Percentiles rank a stretch among this genome's conserved stretches.
These are phyloP conservation scores for Suillus brevipes DNA, from an alignment of 768 basidiomycete species.

Conservation along the genomic window DNA sequence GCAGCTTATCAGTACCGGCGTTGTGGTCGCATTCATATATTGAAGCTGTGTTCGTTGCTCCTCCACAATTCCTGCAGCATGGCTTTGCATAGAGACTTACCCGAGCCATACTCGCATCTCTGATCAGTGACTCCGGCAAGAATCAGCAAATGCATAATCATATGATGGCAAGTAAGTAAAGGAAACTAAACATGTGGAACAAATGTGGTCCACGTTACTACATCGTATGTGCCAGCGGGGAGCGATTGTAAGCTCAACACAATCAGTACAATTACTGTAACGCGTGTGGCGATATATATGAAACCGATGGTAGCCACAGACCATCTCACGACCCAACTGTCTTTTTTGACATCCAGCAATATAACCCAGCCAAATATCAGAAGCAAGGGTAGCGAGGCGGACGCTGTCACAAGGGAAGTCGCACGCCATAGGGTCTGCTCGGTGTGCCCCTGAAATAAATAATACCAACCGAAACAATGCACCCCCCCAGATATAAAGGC, in stretches of 20 bases:
- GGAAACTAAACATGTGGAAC: conserved; percentile 9
- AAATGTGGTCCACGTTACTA: conserved; percentile 18
- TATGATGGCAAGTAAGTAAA: neutral
- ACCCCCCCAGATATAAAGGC: neutral
- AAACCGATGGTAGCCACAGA: neutral
- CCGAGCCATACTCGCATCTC: too few species aligned
- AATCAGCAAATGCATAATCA: neutral
- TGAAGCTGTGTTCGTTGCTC: neutral
- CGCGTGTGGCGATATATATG: conserved; percentile 16
- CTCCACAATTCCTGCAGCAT: too few species aligned
- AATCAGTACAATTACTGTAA: conserved; percentile 11
- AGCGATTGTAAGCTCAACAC: conserved; percentile 14
- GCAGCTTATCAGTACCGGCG: neutral
- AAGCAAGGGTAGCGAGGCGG: neutral
- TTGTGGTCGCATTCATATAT: neutral
- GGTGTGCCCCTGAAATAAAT: neutral
- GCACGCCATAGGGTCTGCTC: neutral
- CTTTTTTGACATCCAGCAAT: fast-evolving
- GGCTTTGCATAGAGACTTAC: too few species aligned
- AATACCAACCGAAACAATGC: neutral
- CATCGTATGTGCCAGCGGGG: conserved; percentile 14
- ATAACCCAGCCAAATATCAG: neutral
- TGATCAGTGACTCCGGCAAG: too few species aligned
- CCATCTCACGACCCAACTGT: neutral
- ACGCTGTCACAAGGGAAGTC: neutral